Percentiles rank a stretch among this genome's conserved stretches.
phyloP scores from a whole-genome alignment of 768 basidiomycete species.

The Suillus plorans region DNA sequence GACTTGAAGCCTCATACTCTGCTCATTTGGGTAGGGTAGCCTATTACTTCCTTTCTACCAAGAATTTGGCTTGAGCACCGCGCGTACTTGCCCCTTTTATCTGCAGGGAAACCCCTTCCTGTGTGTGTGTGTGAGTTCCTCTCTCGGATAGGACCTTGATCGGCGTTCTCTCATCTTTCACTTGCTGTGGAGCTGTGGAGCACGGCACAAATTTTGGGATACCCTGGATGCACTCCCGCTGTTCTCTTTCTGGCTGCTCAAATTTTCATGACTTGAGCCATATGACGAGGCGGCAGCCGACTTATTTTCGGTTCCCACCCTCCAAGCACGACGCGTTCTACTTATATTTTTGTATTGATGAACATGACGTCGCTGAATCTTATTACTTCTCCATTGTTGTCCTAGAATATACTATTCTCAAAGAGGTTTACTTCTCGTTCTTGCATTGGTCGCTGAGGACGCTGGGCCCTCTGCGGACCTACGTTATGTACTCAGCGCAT shows the following conservation, averaged over 20 bases:
- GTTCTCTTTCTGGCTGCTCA: conserved; percentile 6
- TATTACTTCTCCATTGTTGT: conserved; percentile 3
- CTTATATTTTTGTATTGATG: background rate
- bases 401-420: background rate
- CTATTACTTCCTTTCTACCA: conserved; percentile 2
- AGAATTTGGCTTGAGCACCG: background rate
- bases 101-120: conserved; percentile 3
- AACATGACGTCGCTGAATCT: background rate
- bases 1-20: background rate
- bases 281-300: background rate
- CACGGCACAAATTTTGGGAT: background rate
- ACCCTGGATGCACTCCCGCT: no score
- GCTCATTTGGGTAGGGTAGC: background rate
- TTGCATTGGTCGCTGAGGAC: conserved; percentile 24
- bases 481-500: background rate
- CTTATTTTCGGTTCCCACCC: background rate
- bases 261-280: background rate
- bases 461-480: conserved; percentile 16
- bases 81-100: background rate
- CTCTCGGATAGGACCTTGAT: conserved; percentile 9
- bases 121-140: conserved; percentile 4
- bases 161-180: background rate
- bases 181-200: conserved; percentile 6
- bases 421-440: conserved; percentile 9
- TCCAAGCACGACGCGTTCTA: background rate